phyloP scores from a whole-genome alignment of 257 asterid species.

The Nicotiana tabacum region DNA sequence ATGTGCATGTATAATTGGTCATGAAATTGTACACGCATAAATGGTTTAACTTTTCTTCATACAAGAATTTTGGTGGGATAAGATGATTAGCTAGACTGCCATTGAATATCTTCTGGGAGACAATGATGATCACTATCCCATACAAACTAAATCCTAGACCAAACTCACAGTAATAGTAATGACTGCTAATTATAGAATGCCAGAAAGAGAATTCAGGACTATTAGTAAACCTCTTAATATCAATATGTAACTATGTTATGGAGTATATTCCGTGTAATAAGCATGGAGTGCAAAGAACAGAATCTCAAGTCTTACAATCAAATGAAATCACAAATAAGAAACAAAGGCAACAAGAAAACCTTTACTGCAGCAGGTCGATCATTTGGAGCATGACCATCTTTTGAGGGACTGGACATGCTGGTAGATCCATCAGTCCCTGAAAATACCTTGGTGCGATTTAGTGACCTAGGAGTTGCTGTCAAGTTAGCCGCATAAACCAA shows the following conservation, averaged over 20 bases:
- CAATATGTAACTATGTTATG: background rate
- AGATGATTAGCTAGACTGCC: background rate
- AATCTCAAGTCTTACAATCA: too few relatives aligned
- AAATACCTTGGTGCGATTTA: slow-evolving; percentile 52
- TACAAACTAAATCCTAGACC: too few relatives aligned
- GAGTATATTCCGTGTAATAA: background rate
- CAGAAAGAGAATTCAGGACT: too few relatives aligned
- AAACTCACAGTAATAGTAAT: background rate
- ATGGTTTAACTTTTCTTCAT: background rate
- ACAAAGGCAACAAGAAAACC: slow-evolving; percentile 31
- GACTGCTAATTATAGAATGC: background rate
- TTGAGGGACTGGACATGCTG: slow-evolving; percentile 33
- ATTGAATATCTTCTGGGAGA: background rate
- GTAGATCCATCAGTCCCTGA: slow-evolving; percentile 48
- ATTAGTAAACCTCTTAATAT: background rate
- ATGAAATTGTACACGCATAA: too few relatives aligned
- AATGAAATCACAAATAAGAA: background rate
- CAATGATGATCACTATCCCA: background rate
- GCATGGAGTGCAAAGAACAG: background rate
- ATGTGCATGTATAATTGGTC: too few relatives aligned
- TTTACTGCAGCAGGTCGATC: slow-evolving; percentile 46
- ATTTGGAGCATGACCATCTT: slow-evolving; percentile 44
- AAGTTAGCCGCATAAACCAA: slow-evolving; percentile 83
- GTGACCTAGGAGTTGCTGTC: slow-evolving; percentile 90
- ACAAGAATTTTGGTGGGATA: background rate